Conservation (phyloP, 179 eudicot species). For the Beta macrorhiza region DNA sequence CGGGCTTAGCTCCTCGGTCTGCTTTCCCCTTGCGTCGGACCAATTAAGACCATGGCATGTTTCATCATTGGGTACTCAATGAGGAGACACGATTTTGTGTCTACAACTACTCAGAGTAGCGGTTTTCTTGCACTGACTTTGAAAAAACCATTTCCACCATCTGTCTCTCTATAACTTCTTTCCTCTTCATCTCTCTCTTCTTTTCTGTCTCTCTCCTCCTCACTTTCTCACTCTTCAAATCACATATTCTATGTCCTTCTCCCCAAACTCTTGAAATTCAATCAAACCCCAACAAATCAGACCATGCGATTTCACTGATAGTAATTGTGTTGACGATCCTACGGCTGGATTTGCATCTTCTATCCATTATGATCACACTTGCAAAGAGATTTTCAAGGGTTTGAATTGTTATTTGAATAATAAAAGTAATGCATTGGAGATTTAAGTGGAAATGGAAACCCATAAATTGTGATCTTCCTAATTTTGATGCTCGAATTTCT, state of each 20-base stretch:
- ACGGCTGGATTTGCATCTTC: constrained; percentile 30
- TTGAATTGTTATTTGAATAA: constrained; percentile 23
- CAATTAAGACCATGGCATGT: too few species aligned
- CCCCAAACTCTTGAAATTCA: constrained; percentile 4
- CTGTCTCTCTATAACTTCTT: constrained; percentile 17
- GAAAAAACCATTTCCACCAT: constrained; percentile 6
- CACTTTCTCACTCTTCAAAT: constrained; percentile 46
- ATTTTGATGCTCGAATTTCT: constrained; percentile 65
- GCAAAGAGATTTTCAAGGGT: constrained; percentile 77
- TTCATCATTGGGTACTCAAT: too few species aligned
- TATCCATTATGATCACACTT: constrained; percentile 58
- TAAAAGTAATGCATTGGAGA: constrained; percentile 61
- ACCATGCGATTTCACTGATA: constrained; percentile 61
- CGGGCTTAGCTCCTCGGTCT: too few species aligned
- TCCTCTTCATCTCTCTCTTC: constrained; percentile 48
- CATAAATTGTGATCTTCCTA: constrained; percentile 54
- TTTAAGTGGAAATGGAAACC: constrained; percentile 88
- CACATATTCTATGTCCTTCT: constrained; percentile 23
- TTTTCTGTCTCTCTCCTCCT: constrained; percentile 47
- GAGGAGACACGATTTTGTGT: too few species aligned
- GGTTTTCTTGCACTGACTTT: too few species aligned
- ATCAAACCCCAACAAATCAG: neutral
- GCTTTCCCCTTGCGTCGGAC: too few species aligned
- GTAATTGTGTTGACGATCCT: constrained; percentile 70
- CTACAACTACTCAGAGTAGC: too few species aligned